Evolutionary conservation across 129 eudicot genomes (phyloP).

Genomic region (Arctium lappa): DNA sequence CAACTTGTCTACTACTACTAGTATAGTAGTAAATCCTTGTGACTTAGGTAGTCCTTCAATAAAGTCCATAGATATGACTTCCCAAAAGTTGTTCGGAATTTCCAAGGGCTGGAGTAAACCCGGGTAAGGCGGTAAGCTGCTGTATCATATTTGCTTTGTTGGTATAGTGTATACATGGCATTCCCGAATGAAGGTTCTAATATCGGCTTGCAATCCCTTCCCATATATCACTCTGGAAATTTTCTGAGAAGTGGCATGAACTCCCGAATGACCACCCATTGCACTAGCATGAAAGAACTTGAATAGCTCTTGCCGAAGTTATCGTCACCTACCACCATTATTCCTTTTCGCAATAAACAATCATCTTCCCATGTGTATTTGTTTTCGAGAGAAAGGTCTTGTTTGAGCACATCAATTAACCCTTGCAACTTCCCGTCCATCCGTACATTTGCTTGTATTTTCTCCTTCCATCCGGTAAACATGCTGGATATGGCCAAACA

Average conservation of each 20-base stretch:
- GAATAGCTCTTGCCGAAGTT: background rate
- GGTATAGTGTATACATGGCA: background rate
- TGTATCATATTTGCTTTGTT: background rate
- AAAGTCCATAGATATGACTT: slow-evolving; percentile 20
- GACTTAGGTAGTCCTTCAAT: slow-evolving; percentile 15
- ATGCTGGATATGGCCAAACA: background rate
- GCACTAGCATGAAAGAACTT: background rate
- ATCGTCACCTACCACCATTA: background rate
- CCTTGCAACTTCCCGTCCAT: background rate
- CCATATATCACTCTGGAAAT: background rate
- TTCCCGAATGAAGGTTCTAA: background rate
- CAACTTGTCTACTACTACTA: slow-evolving; percentile 10
- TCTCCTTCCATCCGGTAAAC: background rate
- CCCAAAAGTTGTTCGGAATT: background rate
- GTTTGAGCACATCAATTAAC: background rate
- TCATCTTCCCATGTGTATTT: background rate
- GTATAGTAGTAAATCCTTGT: background rate
- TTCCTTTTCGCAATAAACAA: background rate
- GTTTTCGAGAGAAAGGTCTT: background rate
- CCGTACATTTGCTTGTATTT: background rate
- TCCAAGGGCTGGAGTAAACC: slow-evolving; percentile 12
- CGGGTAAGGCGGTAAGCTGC: background rate
- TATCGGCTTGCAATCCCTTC: background rate
- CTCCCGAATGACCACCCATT: slow-evolving; percentile 16
- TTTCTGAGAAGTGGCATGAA: background rate